These are phyloP conservation scores for Malassezia furfur DNA, from an alignment of 1,284 basidiomycete genomes.

Conservation along the genomic window DNA sequence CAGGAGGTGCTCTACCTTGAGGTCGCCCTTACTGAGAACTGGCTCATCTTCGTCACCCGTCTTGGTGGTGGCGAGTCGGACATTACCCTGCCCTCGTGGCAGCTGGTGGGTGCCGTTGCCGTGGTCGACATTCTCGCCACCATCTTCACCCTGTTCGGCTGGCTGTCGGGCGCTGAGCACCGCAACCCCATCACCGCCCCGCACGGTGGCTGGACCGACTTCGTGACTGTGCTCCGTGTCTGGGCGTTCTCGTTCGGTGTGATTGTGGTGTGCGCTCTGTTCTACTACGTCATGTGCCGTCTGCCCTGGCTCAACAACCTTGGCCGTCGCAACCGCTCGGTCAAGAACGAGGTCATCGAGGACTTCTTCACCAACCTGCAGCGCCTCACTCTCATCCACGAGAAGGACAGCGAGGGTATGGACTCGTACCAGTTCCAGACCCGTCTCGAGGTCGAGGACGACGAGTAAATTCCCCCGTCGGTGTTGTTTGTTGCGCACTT, in stretches of 20 bases:
- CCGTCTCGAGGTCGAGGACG: slow-evolving; percentile 45
- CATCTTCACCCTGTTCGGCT: slow-evolving; percentile 54
- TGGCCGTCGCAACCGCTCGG: slow-evolving; percentile 51
- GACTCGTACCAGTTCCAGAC: slow-evolving; percentile 46
- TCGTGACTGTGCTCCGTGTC: slow-evolving; percentile 54
- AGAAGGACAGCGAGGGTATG: slow-evolving; percentile 43
- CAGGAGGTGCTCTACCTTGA: slow-evolving; percentile 56
- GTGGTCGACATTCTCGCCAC: slow-evolving; percentile 54
- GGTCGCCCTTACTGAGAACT: slow-evolving; percentile 56
- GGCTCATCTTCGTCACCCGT: slow-evolving; percentile 55
- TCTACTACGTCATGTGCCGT: slow-evolving; percentile 51
- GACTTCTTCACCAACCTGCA: slow-evolving; percentile 54
- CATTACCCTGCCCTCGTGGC: slow-evolving; percentile 52
- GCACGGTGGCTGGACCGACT: slow-evolving; percentile 51
- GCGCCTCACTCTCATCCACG: slow-evolving; percentile 54
- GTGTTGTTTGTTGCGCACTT: background rate
- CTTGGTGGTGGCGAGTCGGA: slow-evolving; percentile 46
- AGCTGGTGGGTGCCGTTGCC: slow-evolving; percentile 53
- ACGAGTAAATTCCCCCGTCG: slow-evolving; percentile 4
- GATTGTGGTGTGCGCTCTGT: slow-evolving; percentile 52
- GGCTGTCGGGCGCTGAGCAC: slow-evolving; percentile 52
- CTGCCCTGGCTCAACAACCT: slow-evolving; percentile 52
- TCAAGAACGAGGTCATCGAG: slow-evolving; percentile 52
- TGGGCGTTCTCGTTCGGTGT: slow-evolving; percentile 55
- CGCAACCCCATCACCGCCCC: slow-evolving; percentile 49